Percentiles rank a stretch among this genome's conserved stretches.
phyloP scores from a whole-genome alignment of 148 eudicot species.

The Vaccinium myrtillus region DNA sequence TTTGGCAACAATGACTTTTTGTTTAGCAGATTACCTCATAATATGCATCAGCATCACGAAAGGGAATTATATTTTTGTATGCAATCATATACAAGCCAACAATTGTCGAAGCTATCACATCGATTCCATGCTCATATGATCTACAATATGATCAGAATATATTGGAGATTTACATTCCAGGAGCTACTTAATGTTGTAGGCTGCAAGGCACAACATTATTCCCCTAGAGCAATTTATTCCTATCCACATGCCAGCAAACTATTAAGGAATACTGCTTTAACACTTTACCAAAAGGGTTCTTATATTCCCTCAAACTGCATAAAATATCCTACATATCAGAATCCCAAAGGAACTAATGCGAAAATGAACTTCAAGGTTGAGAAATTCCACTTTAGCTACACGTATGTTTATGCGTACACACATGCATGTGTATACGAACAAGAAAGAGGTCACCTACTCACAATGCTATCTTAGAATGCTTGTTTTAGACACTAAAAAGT shows the following conservation, averaged over 20 bases:
- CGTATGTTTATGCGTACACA: not conserved
- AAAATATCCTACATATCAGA: constrained; percentile 58
- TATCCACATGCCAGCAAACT: constrained; percentile 60
- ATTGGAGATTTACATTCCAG: not conserved
- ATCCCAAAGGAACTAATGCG: constrained; percentile 32
- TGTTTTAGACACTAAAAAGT: constrained; percentile 17
- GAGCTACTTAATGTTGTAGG: constrained; percentile 18
- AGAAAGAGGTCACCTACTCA: not conserved
- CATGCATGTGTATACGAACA: not conserved
- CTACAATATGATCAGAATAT: constrained; percentile 9
- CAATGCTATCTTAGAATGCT: not conserved
- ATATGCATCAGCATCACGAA: not conserved
- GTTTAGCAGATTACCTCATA: not conserved
- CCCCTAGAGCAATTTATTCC: constrained; percentile 44
- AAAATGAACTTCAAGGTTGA: constrained; percentile 11
- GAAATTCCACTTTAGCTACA: not conserved
- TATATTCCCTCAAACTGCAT: constrained; percentile 50
- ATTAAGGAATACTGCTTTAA: constrained; percentile 40
- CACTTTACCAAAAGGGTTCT: constrained; percentile 42
- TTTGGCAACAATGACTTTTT: not conserved
- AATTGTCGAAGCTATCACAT: constrained; percentile 18
- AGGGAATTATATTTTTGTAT: not conserved
- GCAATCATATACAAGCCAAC: constrained; percentile 17
- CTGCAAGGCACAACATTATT: constrained; percentile 28
- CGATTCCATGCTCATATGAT: not conserved